Conservation (phyloP, 352 stramenopile species). For the Phytopythium boreale region DNA sequence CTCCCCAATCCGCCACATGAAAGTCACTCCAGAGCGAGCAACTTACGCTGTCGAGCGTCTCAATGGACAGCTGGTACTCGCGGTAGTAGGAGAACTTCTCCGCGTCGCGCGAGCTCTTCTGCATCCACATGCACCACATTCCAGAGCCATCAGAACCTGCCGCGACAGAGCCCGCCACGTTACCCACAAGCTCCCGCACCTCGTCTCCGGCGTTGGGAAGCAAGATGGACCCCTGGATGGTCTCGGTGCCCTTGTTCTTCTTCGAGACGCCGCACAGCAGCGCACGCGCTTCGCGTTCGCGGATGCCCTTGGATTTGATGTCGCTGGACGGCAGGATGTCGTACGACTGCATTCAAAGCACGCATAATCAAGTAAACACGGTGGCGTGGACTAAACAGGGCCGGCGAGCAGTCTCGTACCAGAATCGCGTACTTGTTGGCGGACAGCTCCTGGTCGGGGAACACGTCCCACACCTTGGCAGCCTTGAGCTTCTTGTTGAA, state of each 20-base stretch:
- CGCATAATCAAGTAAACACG: background rate
- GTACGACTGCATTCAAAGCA: conserved; percentile 50
- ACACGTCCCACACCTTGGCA: conserved; percentile 82
- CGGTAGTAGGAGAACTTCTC: conserved; percentile 85
- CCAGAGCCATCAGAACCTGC: conserved; percentile 4
- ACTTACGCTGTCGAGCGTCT: conserved; percentile 69
- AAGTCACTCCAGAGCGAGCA: background rate
- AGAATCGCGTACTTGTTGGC: conserved; percentile 84
- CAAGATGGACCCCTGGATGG: conserved; percentile 75
- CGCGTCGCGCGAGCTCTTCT: conserved; percentile 48
- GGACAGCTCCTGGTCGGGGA: conserved; percentile 71
- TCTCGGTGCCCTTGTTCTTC: conserved; percentile 51
- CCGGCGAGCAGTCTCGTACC: conserved; percentile 25
- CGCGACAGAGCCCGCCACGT: conserved; percentile 31
- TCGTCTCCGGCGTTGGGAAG: conserved; percentile 40
- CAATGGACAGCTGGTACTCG: conserved; percentile 76
- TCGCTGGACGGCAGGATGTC: conserved; percentile 83
- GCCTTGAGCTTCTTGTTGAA: conserved; percentile 82
- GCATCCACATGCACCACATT: conserved; percentile 1
- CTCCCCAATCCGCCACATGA: background rate
- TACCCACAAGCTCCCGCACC: conserved; percentile 21
- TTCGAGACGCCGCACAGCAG: conserved; percentile 74
- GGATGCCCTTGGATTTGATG: conserved; percentile 69
- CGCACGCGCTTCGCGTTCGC: conserved; percentile 64
- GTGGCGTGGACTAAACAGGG: background rate